Conservation (phyloP, 768 basidiomycete genomes). For the Epithele typhae region DNA sequence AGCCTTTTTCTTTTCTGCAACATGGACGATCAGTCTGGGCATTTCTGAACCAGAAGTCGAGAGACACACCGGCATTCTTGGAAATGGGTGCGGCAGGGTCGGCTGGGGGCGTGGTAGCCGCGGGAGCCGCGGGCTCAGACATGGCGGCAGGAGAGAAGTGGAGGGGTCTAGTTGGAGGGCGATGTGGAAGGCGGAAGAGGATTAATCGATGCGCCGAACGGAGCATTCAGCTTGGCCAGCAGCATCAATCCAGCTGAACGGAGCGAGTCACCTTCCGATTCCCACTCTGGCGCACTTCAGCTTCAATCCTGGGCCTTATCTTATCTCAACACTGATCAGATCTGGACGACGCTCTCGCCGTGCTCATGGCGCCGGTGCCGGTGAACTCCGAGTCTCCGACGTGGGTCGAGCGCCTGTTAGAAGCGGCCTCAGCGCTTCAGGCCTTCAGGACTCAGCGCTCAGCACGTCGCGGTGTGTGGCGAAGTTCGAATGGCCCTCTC, state of each 20-base stretch:
- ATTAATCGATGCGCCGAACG: constrained; percentile 15
- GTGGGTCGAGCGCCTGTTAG: too few species aligned
- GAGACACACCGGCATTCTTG: constrained; percentile 10
- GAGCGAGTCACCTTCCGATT: constrained; percentile 9
- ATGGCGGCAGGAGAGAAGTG: constrained; percentile 3
- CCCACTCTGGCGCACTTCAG: neutral
- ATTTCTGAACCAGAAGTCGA: neutral
- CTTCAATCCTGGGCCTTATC: constrained; percentile 1
- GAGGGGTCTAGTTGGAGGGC: constrained; percentile 4
- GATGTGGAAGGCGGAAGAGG: constrained; percentile 9
- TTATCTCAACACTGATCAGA: constrained; percentile 8
- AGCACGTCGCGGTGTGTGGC: too few species aligned
- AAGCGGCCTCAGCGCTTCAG: too few species aligned
- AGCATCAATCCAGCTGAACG: constrained; percentile 8
- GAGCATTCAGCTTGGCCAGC: constrained; percentile 13
- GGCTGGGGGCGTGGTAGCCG: neutral
- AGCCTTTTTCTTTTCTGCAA: constrained; percentile 67
- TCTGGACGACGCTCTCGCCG: too few species aligned
- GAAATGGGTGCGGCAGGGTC: constrained; percentile 10
- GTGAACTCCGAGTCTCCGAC: too few species aligned
- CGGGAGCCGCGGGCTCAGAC: constrained; percentile 1
- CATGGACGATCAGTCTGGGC: neutral
- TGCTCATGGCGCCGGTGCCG: too few species aligned
- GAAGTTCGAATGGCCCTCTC: too few species aligned
- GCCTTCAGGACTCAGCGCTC: too few species aligned